phyloP scores from a whole-genome alignment of 257 asterid genomes.

The Linaria vulgaris region DNA sequence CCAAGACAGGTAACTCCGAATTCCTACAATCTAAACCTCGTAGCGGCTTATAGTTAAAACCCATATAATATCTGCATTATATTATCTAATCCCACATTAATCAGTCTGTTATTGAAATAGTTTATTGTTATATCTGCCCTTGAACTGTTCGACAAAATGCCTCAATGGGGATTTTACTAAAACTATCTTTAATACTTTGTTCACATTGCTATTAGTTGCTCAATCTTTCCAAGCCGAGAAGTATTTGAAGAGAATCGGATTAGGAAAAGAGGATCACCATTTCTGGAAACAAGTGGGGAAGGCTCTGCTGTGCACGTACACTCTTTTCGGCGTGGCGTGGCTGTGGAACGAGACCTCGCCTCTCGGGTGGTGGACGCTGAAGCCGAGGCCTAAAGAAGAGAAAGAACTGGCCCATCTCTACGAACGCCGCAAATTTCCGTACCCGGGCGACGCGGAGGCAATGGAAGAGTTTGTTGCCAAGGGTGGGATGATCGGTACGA shows the following conservation, averaged over 20 bases:
- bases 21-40: background rate
- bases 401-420: constrained; percentile 77
- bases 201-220: constrained; percentile 34
- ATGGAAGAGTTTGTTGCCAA: constrained; percentile 80
- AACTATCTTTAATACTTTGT: background rate
- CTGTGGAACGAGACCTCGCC: constrained; percentile 83
- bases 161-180: background rate
- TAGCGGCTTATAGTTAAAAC: too few relatives aligned
- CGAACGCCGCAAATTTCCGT: constrained; percentile 75
- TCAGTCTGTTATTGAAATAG: too few relatives aligned
- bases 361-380: constrained; percentile 91
- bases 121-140: background rate
- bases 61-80: too few relatives aligned
- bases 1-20: constrained; percentile 34
- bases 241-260: constrained; percentile 58
- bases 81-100: too few relatives aligned
- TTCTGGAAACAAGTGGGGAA: constrained; percentile 92
- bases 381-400: constrained; percentile 87
- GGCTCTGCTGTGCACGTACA: constrained; percentile 68
- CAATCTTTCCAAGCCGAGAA: constrained; percentile 57
- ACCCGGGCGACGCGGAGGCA: constrained; percentile 86
- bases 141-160: constrained; percentile 35
- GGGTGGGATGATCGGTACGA: constrained; percentile 98
- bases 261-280: constrained; percentile 85
- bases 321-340: constrained; percentile 76